These are phyloP conservation scores for Aspergillus proliferans DNA, from an alignment of 2,329 filamentous ascomycete genomes.

Conservation along the genomic window DNA sequence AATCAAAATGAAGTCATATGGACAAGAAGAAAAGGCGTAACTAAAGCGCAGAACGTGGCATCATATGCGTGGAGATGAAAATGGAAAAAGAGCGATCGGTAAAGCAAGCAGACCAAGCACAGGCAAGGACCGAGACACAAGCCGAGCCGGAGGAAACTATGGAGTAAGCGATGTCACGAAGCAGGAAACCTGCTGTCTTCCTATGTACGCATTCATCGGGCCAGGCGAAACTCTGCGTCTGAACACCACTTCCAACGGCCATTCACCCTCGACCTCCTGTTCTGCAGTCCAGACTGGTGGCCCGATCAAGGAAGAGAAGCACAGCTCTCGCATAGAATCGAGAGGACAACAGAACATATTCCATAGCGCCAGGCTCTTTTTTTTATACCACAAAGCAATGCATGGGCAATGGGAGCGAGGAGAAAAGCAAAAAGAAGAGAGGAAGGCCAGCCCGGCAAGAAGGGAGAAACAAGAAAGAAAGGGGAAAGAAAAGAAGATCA, in stretches of 20 bases:
- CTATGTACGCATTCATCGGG: background rate
- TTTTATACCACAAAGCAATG: constrained; percentile 18
- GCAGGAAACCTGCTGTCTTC: background rate
- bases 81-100: background rate
- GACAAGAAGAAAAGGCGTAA: background rate
- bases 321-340: constrained; percentile 7
- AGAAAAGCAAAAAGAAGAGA: constrained; percentile 6
- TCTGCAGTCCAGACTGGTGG: constrained; percentile 1
- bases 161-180: background rate
- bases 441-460: background rate
- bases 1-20: background rate
- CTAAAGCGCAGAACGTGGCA: background rate
- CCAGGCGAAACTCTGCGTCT: background rate
- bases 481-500: constrained; percentile 4
- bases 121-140: background rate
- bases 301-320: background rate
- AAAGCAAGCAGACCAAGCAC: background rate
- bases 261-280: background rate
- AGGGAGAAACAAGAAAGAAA: background rate
- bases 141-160: background rate
- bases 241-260: background rate
- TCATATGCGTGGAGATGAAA: background rate
- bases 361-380: constrained; percentile 33
- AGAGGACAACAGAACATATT: constrained; percentile 9
- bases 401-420: constrained; percentile 6